Conservation (phyloP, 2,329 filamentous ascomycete genomes). For the Pseudogymnoascus sp. region DNA sequence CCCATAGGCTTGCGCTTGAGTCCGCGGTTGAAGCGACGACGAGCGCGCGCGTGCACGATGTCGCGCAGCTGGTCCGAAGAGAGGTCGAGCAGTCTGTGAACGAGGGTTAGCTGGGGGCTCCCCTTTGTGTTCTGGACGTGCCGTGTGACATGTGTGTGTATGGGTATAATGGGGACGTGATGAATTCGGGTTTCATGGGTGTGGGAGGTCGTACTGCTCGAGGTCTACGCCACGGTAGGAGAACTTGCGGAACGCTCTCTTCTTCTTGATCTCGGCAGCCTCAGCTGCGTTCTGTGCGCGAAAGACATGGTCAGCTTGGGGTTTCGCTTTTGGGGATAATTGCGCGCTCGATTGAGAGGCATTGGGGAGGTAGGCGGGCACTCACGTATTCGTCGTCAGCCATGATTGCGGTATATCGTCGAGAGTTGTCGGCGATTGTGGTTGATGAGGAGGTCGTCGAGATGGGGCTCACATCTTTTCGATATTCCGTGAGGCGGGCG, state of each 20-base stretch:
- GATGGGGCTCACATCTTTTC: conserved; percentile 9
- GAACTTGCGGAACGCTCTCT: conserved; percentile 99
- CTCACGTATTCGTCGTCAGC: conserved; percentile 73
- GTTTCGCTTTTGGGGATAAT: neutral
- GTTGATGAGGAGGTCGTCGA: conserved; percentile 13
- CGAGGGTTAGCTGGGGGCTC: conserved; percentile 31
- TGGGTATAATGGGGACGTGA: conserved; percentile 8
- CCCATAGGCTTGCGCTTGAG: conserved; percentile 99
- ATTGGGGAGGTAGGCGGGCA: conserved; percentile 27
- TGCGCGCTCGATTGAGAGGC: neutral
- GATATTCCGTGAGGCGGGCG: neutral
- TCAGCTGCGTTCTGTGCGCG: conserved; percentile 79
- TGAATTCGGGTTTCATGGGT: conserved; percentile 5
- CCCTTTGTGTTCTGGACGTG: conserved; percentile 29
- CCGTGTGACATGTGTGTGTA: conserved; percentile 18
- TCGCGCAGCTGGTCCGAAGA: conserved; percentile 97
- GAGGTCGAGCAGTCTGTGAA: conserved; percentile 91
- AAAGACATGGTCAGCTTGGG: conserved; percentile 32
- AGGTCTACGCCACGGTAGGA: conserved; percentile 99
- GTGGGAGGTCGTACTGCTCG: conserved; percentile 72
- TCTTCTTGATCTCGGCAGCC: conserved; percentile 99
- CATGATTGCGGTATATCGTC: conserved; percentile 55
- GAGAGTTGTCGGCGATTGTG: conserved; percentile 19
- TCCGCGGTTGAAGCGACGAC: conserved; percentile 98
- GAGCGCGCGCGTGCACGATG: conserved; percentile 98